Percentiles rank a stretch among this genome's conserved stretches.
Evolutionary conservation across 768 basidiomycete species (phyloP).

Genomic region (Cystoderma amianthinum): DNA sequence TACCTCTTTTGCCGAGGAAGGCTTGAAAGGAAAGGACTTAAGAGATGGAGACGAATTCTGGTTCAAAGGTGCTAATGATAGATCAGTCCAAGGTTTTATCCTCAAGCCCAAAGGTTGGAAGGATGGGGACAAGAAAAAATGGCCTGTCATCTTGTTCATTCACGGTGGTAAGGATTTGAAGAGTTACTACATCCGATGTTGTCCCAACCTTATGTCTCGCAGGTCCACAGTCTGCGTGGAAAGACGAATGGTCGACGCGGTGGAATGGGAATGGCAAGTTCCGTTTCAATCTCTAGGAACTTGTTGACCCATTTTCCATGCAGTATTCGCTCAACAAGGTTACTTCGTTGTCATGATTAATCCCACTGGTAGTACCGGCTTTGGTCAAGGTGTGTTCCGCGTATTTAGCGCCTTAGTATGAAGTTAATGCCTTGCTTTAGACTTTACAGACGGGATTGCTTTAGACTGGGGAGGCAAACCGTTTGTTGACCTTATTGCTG

Average conservation of each 20-base stretch:
- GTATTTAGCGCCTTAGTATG: slow-evolving; percentile 1
- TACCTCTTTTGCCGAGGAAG: slow-evolving; percentile 55
- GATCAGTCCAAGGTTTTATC: slow-evolving; percentile 79
- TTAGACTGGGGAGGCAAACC: slow-evolving; percentile 86
- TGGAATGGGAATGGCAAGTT: slow-evolving; percentile 83
- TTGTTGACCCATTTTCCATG: neutral
- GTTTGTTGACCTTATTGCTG: slow-evolving; percentile 71
- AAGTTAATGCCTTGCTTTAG: slow-evolving; percentile 23
- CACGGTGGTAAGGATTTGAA: slow-evolving; percentile 49
- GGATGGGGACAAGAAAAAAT: slow-evolving; percentile 59
- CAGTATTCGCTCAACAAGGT: slow-evolving; percentile 81
- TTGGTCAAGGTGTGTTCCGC: slow-evolving; percentile 63
- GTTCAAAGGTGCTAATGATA: slow-evolving; percentile 79
- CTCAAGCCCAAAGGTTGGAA: slow-evolving; percentile 77
- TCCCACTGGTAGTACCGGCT: slow-evolving; percentile 91
- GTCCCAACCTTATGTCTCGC: too few relatives aligned
- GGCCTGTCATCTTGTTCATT: slow-evolving; percentile 75
- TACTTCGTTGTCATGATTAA: slow-evolving; percentile 88
- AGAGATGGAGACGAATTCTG: slow-evolving; percentile 73
- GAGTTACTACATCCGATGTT: neutral
- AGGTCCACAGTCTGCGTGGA: slow-evolving; percentile 83
- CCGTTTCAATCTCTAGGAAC: neutral
- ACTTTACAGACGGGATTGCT: slow-evolving; percentile 73
- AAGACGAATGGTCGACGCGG: slow-evolving; percentile 83
- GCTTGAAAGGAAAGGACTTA: slow-evolving; percentile 52